Evolutionary conservation across 257 asterid species (phyloP).

Genomic region (Ehretia macrophylla): DNA sequence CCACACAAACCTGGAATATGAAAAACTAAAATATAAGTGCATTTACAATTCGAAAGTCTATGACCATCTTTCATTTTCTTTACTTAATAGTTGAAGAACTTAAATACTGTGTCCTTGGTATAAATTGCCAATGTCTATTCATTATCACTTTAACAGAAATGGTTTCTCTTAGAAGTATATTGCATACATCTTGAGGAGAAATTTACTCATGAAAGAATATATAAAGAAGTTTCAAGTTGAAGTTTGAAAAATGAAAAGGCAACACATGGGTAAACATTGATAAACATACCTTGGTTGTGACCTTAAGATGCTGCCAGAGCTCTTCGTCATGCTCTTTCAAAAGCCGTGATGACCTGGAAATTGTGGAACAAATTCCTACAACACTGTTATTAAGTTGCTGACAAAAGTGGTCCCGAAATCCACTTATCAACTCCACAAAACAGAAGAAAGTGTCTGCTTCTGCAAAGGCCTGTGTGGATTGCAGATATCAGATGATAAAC

Average conservation of each 20-base stretch:
- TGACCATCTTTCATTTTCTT: no score
- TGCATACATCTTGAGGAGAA: no score
- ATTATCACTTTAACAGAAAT: no score
- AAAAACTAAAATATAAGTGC: no score
- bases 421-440: constrained; percentile 91
- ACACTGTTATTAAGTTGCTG: constrained; percentile 97
- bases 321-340: constrained; percentile 96
- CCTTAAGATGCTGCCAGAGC: constrained; percentile 98
- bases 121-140: no score
- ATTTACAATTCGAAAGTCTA: no score
- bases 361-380: constrained; percentile 92
- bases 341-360: constrained; percentile 73
- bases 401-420: constrained; percentile 89
- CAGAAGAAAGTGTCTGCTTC: constrained; percentile 97
- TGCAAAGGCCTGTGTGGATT: constrained; percentile 63
- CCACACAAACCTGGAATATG: no score
- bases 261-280: neutral
- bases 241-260: neutral
- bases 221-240: neutral
- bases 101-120: no score
- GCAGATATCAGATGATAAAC: constrained; percentile 24
- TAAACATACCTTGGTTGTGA: constrained; percentile 70
- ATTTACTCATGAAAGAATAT: no score
- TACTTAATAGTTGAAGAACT: no score
- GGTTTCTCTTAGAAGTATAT: no score